Evolutionary conservation across 202 grass and related monocot genomes (phyloP).

Genomic region (Brachypodium distachyon): DNA sequence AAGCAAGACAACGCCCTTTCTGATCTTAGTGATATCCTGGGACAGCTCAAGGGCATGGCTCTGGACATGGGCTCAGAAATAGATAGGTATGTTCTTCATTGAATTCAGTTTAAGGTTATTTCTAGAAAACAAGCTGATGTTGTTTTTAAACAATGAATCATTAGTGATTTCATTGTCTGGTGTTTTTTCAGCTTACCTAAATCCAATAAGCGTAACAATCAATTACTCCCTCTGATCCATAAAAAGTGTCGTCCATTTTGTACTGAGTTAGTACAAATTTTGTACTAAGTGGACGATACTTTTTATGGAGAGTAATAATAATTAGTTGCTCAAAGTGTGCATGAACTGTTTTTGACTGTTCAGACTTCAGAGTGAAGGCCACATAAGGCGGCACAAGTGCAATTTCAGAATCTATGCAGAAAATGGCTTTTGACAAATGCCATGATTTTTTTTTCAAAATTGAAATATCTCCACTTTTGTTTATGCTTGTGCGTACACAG

Average conservation of each 20-base stretch:
- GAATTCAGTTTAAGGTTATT: not conserved
- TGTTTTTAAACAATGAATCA: not conserved
- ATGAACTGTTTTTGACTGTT: not conserved
- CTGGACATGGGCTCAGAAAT: conserved; percentile 12
- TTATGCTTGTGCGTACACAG: not conserved
- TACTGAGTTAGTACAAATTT: too few species aligned
- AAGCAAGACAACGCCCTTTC: conserved; percentile 33
- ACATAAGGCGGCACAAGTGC: not conserved
- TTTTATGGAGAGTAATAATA: too few species aligned
- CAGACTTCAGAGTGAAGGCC: not conserved
- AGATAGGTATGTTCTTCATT: not conserved
- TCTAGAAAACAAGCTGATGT: not conserved
- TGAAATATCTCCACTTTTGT: not conserved
- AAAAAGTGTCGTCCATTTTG: too few species aligned
- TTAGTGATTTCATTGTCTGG: not conserved
- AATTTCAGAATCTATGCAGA: not conserved
- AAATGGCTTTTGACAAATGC: not conserved
- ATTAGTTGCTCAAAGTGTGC: not conserved
- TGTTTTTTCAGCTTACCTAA: not conserved
- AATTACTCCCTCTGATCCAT: too few species aligned
- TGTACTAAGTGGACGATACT: too few species aligned
- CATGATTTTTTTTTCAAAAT: not conserved
- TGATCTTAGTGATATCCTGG: not conserved
- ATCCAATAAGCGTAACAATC: not conserved
- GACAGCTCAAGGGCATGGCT: conserved; percentile 8